Conservation (phyloP, 177 flowering plant species). For the Tripterygium wilfordii region DNA sequence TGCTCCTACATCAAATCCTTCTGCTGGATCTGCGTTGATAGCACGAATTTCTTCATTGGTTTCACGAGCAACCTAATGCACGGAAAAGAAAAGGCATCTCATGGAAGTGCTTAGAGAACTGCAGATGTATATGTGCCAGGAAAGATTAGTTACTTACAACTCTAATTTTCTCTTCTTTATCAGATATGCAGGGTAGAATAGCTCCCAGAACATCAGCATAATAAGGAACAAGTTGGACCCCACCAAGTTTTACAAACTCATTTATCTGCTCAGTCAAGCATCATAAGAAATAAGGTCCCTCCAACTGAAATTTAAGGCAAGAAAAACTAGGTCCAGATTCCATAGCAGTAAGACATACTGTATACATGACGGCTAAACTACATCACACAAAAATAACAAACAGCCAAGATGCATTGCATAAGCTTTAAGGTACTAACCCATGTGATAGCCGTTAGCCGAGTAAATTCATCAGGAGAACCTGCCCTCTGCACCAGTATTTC, state of each 20-base stretch:
- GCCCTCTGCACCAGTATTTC: constrained; percentile 97
- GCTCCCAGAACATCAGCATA: constrained; percentile 93
- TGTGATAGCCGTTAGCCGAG: constrained; percentile 85
- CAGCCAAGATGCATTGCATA: too few relatives aligned
- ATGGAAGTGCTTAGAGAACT: too few relatives aligned
- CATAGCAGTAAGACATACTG: too few relatives aligned
- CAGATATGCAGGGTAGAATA: constrained; percentile 92
- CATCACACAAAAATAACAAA: too few relatives aligned
- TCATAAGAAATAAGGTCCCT: too few relatives aligned
- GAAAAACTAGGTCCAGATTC: too few relatives aligned
- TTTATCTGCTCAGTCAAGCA: constrained; percentile 57
- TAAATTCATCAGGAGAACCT: constrained; percentile 82
- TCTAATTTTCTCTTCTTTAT: constrained; percentile 94
- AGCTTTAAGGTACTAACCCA: constrained; percentile 95
- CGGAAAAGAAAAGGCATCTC: background rate
- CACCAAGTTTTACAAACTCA: constrained; percentile 98
- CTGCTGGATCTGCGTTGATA: constrained; percentile 72
- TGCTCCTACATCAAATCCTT: constrained; percentile 87
- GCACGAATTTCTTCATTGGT: constrained; percentile 92
- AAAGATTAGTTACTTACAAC: too few relatives aligned
- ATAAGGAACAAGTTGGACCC: constrained; percentile 93
- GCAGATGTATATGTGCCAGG: too few relatives aligned
- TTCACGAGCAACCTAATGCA: constrained; percentile 85
- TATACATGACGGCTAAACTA: too few relatives aligned
- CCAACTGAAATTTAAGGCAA: too few relatives aligned